Percentiles rank a stretch among this genome's conserved stretches.
Conservation (phyloP, 2,329 filamentous ascomycete genomes). For the Fusarium tuaranense region DNA sequence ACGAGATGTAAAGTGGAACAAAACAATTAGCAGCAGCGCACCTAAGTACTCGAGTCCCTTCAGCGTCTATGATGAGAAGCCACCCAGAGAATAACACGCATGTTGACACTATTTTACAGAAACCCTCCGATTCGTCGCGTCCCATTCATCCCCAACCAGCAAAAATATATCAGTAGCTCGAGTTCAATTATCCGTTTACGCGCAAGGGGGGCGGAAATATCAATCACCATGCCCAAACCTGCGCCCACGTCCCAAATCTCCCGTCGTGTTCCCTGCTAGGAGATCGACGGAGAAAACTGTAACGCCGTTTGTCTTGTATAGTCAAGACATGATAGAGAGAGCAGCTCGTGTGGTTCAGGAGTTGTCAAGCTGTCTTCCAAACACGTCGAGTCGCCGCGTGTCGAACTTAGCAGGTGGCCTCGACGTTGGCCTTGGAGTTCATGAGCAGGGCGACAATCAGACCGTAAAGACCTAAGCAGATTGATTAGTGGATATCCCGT, state of each 20-base stretch:
- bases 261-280: constrained; percentile 24
- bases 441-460: constrained; percentile 98
- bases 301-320: constrained; percentile 39
- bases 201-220: constrained; percentile 31
- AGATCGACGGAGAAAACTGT: constrained; percentile 35
- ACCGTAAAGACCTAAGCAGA: constrained; percentile 87
- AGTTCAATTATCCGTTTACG: constrained; percentile 42
- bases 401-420: constrained; percentile 63
- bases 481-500: constrained; percentile 37
- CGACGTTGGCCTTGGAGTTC: constrained; percentile 87
- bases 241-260: constrained; percentile 40
- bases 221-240: constrained; percentile 38
- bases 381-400: constrained; percentile 20
- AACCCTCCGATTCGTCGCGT: constrained; percentile 44
- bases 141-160: constrained; percentile 35
- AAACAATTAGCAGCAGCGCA: constrained; percentile 53
- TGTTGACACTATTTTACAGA: constrained; percentile 65
- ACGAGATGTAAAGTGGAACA: neutral
- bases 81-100: constrained; percentile 54
- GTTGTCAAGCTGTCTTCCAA: constrained; percentile 51
- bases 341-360: constrained; percentile 45
- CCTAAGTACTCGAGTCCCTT: constrained; percentile 56
- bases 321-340: constrained; percentile 38
- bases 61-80: constrained; percentile 62
- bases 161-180: constrained; percentile 34